A percentile compares a stretch with the other conserved stretches of the same genome.
These are phyloP conservation scores for Colletotrichum sp. DNA, from an alignment of 2,329 filamentous ascomycete genomes.

Conservation along the genomic window DNA sequence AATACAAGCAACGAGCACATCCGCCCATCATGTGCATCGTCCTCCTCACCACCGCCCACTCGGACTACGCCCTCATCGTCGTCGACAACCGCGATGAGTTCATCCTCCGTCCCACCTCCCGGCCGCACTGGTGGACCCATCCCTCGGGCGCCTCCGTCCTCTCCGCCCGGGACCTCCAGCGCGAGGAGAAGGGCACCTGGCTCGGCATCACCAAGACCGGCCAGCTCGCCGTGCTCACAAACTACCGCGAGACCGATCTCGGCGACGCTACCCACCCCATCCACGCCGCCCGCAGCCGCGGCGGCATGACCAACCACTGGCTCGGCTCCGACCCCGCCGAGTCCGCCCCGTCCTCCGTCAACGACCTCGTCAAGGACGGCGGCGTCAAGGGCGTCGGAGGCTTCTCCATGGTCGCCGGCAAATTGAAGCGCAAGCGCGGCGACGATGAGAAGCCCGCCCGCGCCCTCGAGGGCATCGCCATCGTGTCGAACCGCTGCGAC, in stretches of 20 bases:
- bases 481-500: slow-evolving; percentile 66
- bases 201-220: slow-evolving; percentile 65
- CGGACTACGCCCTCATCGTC: slow-evolving; percentile 74
- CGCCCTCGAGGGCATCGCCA: slow-evolving; percentile 55
- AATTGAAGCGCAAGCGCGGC: slow-evolving; percentile 45
- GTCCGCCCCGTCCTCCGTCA: slow-evolving; percentile 53
- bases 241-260: slow-evolving; percentile 63
- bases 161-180: slow-evolving; percentile 65
- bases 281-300: slow-evolving; percentile 60
- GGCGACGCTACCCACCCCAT: slow-evolving; percentile 57
- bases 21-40: slow-evolving; percentile 72
- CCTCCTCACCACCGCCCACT: slow-evolving; percentile 76
- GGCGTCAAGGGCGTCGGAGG: slow-evolving; percentile 67
- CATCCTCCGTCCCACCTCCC: slow-evolving; percentile 66
- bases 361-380: slow-evolving; percentile 53
- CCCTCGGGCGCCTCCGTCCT: slow-evolving; percentile 51
- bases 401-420: slow-evolving; percentile 70
- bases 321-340: slow-evolving; percentile 54
- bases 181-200: slow-evolving; percentile 69
- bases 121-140: slow-evolving; percentile 67
- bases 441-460: slow-evolving; percentile 3
- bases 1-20: neutral
- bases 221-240: slow-evolving; percentile 67
- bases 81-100: slow-evolving; percentile 81
- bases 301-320: slow-evolving; percentile 69